Percentiles rank a stretch among this genome's conserved stretches.
Conservation (phyloP, 2,329 filamentous ascomycete species). For the Dendryphion nanum region DNA sequence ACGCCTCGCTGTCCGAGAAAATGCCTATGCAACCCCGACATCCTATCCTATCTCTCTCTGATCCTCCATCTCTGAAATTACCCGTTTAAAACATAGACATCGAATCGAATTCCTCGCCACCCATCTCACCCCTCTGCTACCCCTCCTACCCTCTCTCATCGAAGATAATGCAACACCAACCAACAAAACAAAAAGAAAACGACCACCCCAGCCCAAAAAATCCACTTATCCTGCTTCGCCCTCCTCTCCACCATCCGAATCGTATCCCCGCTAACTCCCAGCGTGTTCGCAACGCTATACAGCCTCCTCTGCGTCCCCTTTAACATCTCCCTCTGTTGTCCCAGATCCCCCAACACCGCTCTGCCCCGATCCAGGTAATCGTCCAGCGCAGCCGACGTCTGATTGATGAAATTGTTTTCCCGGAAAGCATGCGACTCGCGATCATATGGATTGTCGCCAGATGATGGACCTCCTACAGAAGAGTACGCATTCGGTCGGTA, state of each 20-base stretch:
- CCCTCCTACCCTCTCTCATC: constrained; percentile 49
- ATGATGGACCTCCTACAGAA: constrained; percentile 23
- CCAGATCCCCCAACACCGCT: constrained; percentile 83
- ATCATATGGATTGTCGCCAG: constrained; percentile 55
- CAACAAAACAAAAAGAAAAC: constrained; percentile 92
- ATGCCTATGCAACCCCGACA: no score
- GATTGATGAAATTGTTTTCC: constrained; percentile 83
- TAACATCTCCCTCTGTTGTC: constrained; percentile 87
- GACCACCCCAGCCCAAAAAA: constrained; percentile 84
- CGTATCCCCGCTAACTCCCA: constrained; percentile 91
- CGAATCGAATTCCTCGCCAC: no score
- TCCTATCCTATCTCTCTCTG: no score
- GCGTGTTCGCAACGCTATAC: constrained; percentile 89
- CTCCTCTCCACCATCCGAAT: constrained; percentile 94
- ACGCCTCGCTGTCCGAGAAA: no score
- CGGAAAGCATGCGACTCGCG: constrained; percentile 81
- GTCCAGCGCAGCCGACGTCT: constrained; percentile 81
- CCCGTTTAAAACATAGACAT: no score
- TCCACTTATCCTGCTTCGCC: constrained; percentile 96
- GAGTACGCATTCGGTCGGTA: constrained; percentile 44
- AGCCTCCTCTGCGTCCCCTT: constrained; percentile 90
- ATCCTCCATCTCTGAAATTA: no score
- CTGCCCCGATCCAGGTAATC: constrained; percentile 91
- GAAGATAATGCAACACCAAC: constrained; percentile 80
- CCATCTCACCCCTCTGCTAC: no score